A percentile compares a stretch with the other conserved stretches of the same genome.
phyloP scores from a whole-genome alignment of 768 basidiomycete genomes.

The Mycena chlorophos region DNA sequence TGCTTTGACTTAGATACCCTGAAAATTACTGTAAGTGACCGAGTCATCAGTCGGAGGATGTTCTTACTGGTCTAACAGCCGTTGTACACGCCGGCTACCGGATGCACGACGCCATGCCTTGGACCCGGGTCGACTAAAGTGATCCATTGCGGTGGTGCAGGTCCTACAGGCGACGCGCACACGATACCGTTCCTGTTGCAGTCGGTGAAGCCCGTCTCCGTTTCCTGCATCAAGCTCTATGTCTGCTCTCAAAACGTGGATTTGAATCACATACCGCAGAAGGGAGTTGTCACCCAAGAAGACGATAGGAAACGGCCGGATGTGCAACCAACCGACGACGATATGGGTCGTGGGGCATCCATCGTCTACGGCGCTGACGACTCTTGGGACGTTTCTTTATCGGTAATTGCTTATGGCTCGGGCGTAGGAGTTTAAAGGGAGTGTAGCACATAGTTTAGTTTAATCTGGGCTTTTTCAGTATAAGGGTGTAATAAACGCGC shows the following conservation, averaged over 20 bases:
- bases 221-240: not conserved
- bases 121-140: not conserved
- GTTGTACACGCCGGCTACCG: not conserved
- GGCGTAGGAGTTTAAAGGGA: no score
- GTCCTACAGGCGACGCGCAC: not conserved
- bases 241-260: not conserved
- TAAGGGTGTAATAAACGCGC: no score
- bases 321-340: no score
- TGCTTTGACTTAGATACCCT: constrained; percentile 25
- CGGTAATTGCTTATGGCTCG: no score
- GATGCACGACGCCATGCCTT: not conserved
- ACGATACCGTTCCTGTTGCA: not conserved
- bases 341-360: no score
- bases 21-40: constrained; percentile 11
- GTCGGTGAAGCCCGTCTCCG: not conserved
- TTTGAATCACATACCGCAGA: not conserved
- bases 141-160: not conserved
- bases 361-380: no score
- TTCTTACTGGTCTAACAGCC: not conserved
- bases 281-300: no score
- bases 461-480: no score
- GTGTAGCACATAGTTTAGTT: no score
- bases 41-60: constrained; percentile 26
- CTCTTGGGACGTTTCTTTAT: no score
- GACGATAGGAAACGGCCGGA: no score